Percentiles rank a stretch among this genome's conserved stretches.
phyloP scores from a whole-genome alignment of 2,329 filamentous ascomycete species.

The Cladophialophora exuberans region DNA sequence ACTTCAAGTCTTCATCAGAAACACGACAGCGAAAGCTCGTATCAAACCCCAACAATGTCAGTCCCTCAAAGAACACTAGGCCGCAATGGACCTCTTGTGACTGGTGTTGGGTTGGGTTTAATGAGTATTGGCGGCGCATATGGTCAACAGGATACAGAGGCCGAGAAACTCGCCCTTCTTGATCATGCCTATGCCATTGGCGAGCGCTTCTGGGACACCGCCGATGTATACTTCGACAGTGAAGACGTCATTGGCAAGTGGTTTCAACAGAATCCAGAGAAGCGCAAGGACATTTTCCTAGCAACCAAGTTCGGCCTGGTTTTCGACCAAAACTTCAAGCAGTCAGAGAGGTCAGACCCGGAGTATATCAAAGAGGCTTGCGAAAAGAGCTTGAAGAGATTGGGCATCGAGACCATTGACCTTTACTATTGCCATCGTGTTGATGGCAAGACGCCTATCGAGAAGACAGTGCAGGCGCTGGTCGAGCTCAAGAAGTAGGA shows the following conservation, averaged over 20 bases:
- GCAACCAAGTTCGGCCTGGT: slow-evolving; percentile 25
- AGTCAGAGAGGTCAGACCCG: slow-evolving; percentile 36
- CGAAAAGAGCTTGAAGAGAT: slow-evolving; percentile 39
- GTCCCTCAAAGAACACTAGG: background rate
- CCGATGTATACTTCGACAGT: slow-evolving; percentile 38
- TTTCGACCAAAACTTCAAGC: slow-evolving; percentile 11
- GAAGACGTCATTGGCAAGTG: slow-evolving; percentile 38
- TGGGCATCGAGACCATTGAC: slow-evolving; percentile 46
- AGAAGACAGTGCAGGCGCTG: slow-evolving; percentile 50
- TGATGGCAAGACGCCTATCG: slow-evolving; percentile 48
- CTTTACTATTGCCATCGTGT: slow-evolving; percentile 51
- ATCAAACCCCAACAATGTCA: too few relatives aligned
- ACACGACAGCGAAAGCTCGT: too few relatives aligned
- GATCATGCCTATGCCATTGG: slow-evolving; percentile 35
- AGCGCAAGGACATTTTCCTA: slow-evolving; percentile 28
- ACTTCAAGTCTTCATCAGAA: too few relatives aligned
- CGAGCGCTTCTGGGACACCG: slow-evolving; percentile 38
- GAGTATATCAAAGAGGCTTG: slow-evolving; percentile 44
- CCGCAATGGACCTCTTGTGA: slow-evolving; percentile 3
- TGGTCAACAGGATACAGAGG: background rate
- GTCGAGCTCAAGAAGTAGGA: slow-evolving; percentile 50
- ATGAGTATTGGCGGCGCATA: slow-evolving; percentile 1
- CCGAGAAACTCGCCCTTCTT: slow-evolving; percentile 34
- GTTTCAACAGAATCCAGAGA: slow-evolving; percentile 24
- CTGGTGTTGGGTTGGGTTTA: background rate